Evolutionary conservation across 305 asterid species (phyloP), one percentile per base, ranked within the genome.

Genomic region (Fraxinus sp.): DNA sequence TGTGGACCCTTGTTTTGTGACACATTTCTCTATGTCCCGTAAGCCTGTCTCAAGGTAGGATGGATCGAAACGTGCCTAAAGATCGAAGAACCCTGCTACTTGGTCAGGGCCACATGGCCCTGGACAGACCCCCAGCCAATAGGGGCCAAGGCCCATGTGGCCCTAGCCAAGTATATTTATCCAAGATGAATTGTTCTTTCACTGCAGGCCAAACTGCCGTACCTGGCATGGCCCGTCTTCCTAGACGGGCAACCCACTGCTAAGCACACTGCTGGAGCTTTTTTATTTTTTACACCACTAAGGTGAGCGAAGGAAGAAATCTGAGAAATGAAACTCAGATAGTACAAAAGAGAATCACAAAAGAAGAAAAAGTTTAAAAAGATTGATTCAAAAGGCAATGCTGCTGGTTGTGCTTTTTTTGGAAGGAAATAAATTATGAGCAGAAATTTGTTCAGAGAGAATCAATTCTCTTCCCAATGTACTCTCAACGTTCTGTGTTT

Each of bases 401-500:
- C 39, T 70, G 24, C 4, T 70, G 75, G 22, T 70, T 13, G 13
- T 30, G 41, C 75, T 4, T 11, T 70, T 70, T 70, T 30, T 30
- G 75, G 75, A 30, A 70, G 9, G 41, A 36, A 66, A 37, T 77
- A 77, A 85, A 52, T 77, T 80, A 36, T 49, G 68, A 71, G 18
- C 26, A 18, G 36, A 64, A 18, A 75, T 26, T 80, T 64, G 11
- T 37, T 43, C 78, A 30, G 52, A 76, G 39, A 76, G 32, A 83
- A 64, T 79, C 30, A 80, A 73, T 75, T 78, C 76, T 20, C 74
- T 7, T 80, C 85, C 79, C 71, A 86, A 9, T 77, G 55, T 5
- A 30, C 86, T 87, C 86, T 83, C 90, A 81, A 89, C 80, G 77
- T 81, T 66, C n/a, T 79, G 32, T 32, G 10, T 37, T 64, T 64